Conservation (phyloP, 306 rosid genomes). For the Nissolia schottii region DNA sequence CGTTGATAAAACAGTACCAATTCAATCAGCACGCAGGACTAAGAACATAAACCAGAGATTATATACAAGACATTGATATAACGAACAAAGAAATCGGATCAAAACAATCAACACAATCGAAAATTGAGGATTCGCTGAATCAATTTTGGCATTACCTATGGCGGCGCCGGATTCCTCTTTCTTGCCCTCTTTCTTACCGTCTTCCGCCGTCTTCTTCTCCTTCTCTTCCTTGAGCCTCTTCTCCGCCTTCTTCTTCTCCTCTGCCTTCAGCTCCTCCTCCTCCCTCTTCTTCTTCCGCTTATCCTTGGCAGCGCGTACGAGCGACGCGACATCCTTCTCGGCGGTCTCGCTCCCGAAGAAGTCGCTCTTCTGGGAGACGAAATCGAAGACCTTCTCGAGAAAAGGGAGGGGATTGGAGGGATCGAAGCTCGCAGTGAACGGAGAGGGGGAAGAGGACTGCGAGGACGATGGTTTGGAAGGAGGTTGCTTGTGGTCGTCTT, state of each 20-base stretch:
- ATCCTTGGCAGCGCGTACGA: conserved; percentile 30
- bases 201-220: conserved; percentile 22
- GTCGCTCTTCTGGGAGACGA: conserved; percentile 65
- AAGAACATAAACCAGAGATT: background rate
- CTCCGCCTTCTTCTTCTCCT: conserved; percentile 20
- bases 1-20: conserved; percentile 29
- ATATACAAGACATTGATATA: background rate
- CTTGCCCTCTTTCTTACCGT: conserved; percentile 12
- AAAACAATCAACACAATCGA: conserved; percentile 22
- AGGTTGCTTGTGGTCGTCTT: conserved; percentile 32
- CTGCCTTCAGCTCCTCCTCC: conserved; percentile 21
- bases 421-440: conserved; percentile 57
- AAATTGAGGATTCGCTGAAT: background rate
- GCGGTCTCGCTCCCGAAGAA: conserved; percentile 44
- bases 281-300: conserved; percentile 33
- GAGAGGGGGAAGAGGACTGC: conserved; percentile 23
- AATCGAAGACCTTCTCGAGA: conserved; percentile 53
- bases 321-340: conserved; percentile 40
- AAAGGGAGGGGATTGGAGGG: conserved; percentile 55
- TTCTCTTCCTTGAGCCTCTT: conserved; percentile 18
- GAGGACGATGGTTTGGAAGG: conserved; percentile 7
- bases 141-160: conserved; percentile 26
- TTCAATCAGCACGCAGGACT: background rate
- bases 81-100: conserved; percentile 44
- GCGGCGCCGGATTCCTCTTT: conserved; percentile 21